phyloP scores from a whole-genome alignment of 2,329 filamentous ascomycete genomes.

The Phialemoniopsis sp. region DNA sequence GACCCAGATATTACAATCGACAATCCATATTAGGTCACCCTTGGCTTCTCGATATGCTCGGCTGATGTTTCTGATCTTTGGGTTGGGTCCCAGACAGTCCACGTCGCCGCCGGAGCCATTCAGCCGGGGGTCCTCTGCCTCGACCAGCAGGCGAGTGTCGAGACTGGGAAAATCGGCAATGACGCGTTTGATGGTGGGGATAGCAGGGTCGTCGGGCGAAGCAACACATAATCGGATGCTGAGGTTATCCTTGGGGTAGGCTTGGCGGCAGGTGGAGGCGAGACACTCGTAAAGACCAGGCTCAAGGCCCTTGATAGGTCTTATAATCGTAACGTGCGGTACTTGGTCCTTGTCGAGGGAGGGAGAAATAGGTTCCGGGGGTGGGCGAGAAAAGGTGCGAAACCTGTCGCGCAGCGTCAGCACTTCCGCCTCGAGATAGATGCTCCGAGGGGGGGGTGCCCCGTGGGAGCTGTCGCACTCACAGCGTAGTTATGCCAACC shows the following conservation, averaged over 20 bases:
- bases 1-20: slow-evolving; percentile 97
- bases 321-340: slow-evolving; percentile 84
- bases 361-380: slow-evolving; percentile 45
- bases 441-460: too few species aligned
- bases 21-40: slow-evolving; percentile 86
- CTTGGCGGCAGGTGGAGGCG: slow-evolving; percentile 76
- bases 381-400: slow-evolving; percentile 46
- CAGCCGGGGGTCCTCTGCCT: slow-evolving; percentile 74
- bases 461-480: too few species aligned
- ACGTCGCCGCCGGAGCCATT: slow-evolving; percentile 49
- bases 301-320: slow-evolving; percentile 90
- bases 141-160: slow-evolving; percentile 72
- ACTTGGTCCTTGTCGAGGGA: slow-evolving; percentile 46
- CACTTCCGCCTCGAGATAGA: too few species aligned
- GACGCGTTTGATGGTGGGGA: slow-evolving; percentile 67
- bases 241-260: slow-evolving; percentile 72
- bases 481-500: background rate
- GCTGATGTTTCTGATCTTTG: slow-evolving; percentile 98
- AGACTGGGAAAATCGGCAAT: slow-evolving; percentile 67
- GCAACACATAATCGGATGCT: slow-evolving; percentile 82
- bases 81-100: slow-evolving; percentile 79
- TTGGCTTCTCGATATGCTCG: slow-evolving; percentile 85
- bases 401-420: slow-evolving; percentile 31
- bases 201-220: slow-evolving; percentile 69
- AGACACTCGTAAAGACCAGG: slow-evolving; percentile 90